Conservation (phyloP, 345 rosid genomes). For the Eutrema japonicum region DNA sequence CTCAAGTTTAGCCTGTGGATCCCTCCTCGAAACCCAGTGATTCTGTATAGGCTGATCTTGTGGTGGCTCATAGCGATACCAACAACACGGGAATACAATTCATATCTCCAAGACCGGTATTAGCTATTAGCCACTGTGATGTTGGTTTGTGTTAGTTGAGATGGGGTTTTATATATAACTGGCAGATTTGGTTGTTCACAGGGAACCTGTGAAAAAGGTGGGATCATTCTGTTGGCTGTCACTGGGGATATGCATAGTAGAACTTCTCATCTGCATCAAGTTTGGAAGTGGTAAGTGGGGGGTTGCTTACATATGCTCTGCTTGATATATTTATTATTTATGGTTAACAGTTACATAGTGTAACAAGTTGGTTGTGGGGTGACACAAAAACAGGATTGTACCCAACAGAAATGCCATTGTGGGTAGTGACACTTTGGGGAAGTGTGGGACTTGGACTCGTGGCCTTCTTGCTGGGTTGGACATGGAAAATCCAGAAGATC, state of each 20-base stretch:
- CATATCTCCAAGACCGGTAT: constrained; percentile 95
- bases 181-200: constrained; percentile 40
- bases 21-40: constrained; percentile 93
- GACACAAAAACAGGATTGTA: constrained; percentile 62
- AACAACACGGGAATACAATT: constrained; percentile 92
- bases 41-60: constrained; percentile 83
- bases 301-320: constrained; percentile 20
- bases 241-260: constrained; percentile 90
- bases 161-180: constrained; percentile 1
- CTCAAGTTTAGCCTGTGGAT: constrained; percentile 97
- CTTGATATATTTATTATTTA: neutral
- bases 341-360: constrained; percentile 7
- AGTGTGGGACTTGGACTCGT: constrained; percentile 62
- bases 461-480: constrained; percentile 69
- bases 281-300: constrained; percentile 81
- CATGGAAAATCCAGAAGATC: constrained; percentile 69
- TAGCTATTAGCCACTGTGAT: constrained; percentile 24
- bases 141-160: constrained; percentile 8
- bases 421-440: constrained; percentile 77
- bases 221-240: constrained; percentile 99
- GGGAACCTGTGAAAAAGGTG: constrained; percentile 85
- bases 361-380: constrained; percentile 18
- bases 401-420: constrained; percentile 82
- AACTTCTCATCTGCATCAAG: constrained; percentile 95
- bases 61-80: constrained; percentile 99